Base-by-base conservation (phyloP, 129 eudicot species). In the Lactuca sativa region DNA sequence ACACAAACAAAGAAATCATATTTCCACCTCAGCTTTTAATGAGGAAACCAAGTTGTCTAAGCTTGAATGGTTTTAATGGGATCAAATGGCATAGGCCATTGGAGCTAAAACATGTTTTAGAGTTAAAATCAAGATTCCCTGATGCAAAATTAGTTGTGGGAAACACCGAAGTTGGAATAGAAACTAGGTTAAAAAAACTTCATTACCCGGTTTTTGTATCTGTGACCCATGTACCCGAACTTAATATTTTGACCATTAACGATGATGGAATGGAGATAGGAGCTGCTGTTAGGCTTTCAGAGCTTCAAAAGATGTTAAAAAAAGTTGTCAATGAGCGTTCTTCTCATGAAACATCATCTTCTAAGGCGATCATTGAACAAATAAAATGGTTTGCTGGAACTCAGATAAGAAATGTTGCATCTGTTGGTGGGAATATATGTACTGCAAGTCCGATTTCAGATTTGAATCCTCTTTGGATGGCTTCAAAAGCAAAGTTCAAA, bases 401-500 rank as follows among this genome's bases (percentile, higher is more conserved):
- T 10, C 99, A 95, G 59, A 95, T 95, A 73, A 80, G 90, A 73
- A 95, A 95, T 73, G 97, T 90, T 56, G 99, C 99, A 3, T 95
- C 97, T 9, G 83, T 95, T 81, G 99, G 99, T 40, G 99, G 99
- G 59, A 95, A 95, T 67, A 87, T 95, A 14, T 95, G 99, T 43
- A 95, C 99, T 2, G 99, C 97, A 3, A 95, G 99, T 68, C 99
- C 99, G 31, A 95, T 95, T 73, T 95, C 99, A 4, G 99, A 95
- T 61, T 83, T 95, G 74, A 95, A 95, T 77, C 99, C 97, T 56
- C 93, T 95, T 38, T 95, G 96, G 97, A 95, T 95, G 93, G 91
- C 96, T 62, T 69, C 95, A 10, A 59, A 93, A 76, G 97, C 97
- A 65, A 95, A 61, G 66, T 95, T 95, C 51, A 77, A 59, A 25